Conservation (phyloP, 2,329 filamentous ascomycete genomes). For the Incumbomyces delicatus region DNA sequence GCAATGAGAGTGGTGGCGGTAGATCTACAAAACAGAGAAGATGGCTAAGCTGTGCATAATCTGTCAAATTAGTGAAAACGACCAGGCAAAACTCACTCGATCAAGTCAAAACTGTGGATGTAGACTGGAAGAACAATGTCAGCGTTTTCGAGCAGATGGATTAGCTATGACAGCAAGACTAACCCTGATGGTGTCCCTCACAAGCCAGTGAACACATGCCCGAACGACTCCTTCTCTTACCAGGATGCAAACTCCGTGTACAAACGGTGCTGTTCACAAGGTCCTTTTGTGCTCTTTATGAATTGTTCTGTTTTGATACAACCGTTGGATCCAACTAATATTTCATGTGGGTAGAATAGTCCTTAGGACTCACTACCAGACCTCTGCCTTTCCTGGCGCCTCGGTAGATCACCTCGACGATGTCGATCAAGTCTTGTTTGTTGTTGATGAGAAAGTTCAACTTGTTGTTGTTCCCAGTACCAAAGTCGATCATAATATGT, state of each 20-base stretch:
- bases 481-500: slow-evolving; percentile 69
- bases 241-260: too few relatives aligned
- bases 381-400: slow-evolving; percentile 97
- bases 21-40: too few relatives aligned
- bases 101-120: not conserved
- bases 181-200: not conserved
- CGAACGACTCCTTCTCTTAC: too few relatives aligned
- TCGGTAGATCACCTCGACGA: slow-evolving; percentile 93
- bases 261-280: too few relatives aligned
- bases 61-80: too few relatives aligned
- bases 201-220: too few relatives aligned
- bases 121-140: slow-evolving; percentile 2
- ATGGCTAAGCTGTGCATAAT: too few relatives aligned
- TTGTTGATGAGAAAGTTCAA: slow-evolving; percentile 94
- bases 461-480: slow-evolving; percentile 98
- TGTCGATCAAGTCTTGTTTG: slow-evolving; percentile 97
- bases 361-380: slow-evolving; percentile 93
- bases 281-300: too few relatives aligned
- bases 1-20: too few relatives aligned
- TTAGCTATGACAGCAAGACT: not conserved
- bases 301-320: too few relatives aligned
- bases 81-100: not conserved
- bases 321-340: slow-evolving; percentile 37
- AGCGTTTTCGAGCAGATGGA: not conserved
- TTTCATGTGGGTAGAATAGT: slow-evolving; percentile 59